Evolutionary conservation across 2,329 filamentous ascomycete genomes (phyloP), one percentile per base, ranked within the genome.

Genomic region (Gliomastix tumulicola): DNA sequence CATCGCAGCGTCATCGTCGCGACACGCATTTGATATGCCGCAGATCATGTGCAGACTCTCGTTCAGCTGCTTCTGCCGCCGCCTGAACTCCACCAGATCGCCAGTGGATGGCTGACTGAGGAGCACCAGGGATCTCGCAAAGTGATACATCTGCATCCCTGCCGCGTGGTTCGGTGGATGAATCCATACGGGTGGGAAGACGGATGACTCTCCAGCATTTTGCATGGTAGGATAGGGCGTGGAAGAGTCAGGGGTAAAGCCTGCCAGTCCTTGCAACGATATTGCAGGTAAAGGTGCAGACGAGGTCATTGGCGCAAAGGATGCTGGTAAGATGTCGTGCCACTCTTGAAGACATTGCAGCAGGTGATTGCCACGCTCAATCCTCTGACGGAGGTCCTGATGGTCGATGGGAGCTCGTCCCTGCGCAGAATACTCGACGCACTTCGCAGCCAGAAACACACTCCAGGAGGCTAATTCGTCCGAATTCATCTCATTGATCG

Each of bases 351-450:
- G 25, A 16, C 13, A 13, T 9, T 28, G 13, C 10, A 13, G n/a
- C 11, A 28, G 25, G 6, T 28, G n/a, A 16, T 28, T 6, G 4
- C 25, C 25, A 13, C 17, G 25, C 17, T 28, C 25, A 16, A 28
- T 28, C 17, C 25, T 6, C 25, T 28, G 25, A 7, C 17, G 25
- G 25, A 28, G n/a, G 25, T 28, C 25, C n/a, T 28, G 7, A 28
- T 13, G 17, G 25, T 13, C 9, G 25, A 28, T 28, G n/a, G 13
- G 25, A 16, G 25, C 3, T 28, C 25, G n/a, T n/a, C 25, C 10
- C 25, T n/a, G n/a, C n/a, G n/a, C 71, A 30, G 68, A 68, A 51
- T 74, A 79, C 40, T 76, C 73, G 15, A 78, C 67, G 20, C 66
- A 66, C 46, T 72, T 65, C 6, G 69, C 68, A 4, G 75, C 59